A percentile compares a stretch with the other conserved stretches of the same genome.
Evolutionary conservation across 768 basidiomycete genomes (phyloP).

Genomic region (Rhizopogon vinicolor): DNA sequence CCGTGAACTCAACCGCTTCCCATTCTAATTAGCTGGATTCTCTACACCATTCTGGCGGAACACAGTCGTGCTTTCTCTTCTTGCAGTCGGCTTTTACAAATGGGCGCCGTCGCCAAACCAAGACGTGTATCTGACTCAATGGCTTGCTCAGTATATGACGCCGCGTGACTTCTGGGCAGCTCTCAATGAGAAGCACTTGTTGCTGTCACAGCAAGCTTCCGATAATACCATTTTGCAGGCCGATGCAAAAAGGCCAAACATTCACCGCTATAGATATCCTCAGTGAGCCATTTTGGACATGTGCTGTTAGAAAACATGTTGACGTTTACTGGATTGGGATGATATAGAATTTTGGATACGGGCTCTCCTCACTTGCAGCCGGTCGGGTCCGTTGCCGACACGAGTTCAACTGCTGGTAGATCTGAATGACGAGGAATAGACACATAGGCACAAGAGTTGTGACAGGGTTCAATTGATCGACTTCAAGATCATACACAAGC

Average conservation of each 20-base stretch:
- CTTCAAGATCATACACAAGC: neutral
- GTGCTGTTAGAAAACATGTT: neutral
- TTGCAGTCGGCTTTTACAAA: constrained; percentile 57
- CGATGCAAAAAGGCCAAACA: constrained; percentile 38
- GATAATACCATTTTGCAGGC: constrained; percentile 37
- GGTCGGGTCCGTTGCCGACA: constrained; percentile 45
- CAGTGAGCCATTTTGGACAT: constrained; percentile 45
- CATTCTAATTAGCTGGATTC: constrained; percentile 45
- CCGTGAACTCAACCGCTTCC: neutral
- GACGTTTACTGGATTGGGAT: constrained; percentile 7
- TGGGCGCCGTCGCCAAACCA: constrained; percentile 59
- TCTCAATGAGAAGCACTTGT: constrained; percentile 53
- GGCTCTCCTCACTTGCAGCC: constrained; percentile 56
- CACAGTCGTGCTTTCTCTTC: constrained; percentile 45
- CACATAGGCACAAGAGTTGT: neutral
- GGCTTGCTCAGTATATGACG: constrained; percentile 55
- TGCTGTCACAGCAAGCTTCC: constrained; percentile 35
- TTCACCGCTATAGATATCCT: constrained; percentile 66
- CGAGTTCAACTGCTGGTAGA: constrained; percentile 31
- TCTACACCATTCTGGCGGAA: constrained; percentile 64
- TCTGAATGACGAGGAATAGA: constrained; percentile 4
- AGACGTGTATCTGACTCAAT: constrained; percentile 61
- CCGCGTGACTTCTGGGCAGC: constrained; percentile 51
- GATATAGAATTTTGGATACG: constrained; percentile 49
- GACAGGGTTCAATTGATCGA: neutral